Percentiles rank a stretch among this genome's conserved stretches.
Evolutionary conservation across 1,284 basidiomycete species (phyloP).

Genomic region (Apiotrichum domesticum): DNA sequence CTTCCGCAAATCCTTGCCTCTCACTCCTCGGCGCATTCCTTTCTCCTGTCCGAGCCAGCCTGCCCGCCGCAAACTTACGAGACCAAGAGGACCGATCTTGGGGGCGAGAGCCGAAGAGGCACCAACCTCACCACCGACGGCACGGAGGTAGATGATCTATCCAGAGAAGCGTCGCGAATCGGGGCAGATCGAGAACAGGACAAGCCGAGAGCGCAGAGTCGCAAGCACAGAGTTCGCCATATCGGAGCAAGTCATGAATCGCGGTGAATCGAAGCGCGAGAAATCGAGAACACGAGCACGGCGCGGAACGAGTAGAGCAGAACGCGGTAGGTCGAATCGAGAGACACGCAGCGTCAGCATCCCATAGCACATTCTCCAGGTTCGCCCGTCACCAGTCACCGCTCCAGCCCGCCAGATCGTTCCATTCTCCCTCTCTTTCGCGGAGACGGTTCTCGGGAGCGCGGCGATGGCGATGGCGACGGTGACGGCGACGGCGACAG

Average conservation of each 20-base stretch:
- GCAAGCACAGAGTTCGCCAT: background rate
- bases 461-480: background rate
- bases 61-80: constrained; percentile 58
- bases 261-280: too few species aligned
- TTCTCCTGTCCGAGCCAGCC: background rate
- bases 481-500: background rate
- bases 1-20: background rate
- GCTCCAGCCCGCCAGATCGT: background rate
- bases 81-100: constrained; percentile 99
- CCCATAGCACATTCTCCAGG: too few species aligned
- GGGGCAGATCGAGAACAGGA: background rate
- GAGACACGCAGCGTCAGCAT: too few species aligned
- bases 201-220: background rate
- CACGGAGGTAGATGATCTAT: constrained; percentile 94
- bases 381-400: background rate
- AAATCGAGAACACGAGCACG: background rate
- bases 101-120: constrained; percentile 97
- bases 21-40: background rate
- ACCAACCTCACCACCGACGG: constrained; percentile 99
- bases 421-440: background rate
- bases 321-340: too few species aligned
- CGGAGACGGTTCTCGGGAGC: background rate
- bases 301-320: background rate
- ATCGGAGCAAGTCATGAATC: background rate
- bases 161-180: background rate